Evolutionary conservation across 352 stramenopile species (phyloP).

Genomic region (Pythium sukuiense): DNA sequence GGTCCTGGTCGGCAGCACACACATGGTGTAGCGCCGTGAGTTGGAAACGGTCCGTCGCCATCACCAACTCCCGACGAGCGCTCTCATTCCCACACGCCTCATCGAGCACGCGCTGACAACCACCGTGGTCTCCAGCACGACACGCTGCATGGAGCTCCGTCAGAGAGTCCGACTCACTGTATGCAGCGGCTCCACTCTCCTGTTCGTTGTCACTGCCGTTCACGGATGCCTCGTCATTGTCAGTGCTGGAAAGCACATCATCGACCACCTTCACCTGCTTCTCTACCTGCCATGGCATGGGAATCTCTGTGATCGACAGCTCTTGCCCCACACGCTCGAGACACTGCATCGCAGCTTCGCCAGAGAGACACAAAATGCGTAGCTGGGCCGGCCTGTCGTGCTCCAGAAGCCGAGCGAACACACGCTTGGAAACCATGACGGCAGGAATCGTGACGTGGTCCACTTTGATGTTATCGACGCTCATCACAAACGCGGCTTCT

Average conservation of each 20-base stretch:
- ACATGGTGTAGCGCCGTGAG: constrained; percentile 56
- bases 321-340: constrained; percentile 23
- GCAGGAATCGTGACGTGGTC: constrained; percentile 68
- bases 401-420: constrained; percentile 40
- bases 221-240: not conserved
- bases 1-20: constrained; percentile 26
- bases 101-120: constrained; percentile 40
- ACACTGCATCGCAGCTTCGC: constrained; percentile 39
- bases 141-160: constrained; percentile 33
- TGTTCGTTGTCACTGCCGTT: not conserved
- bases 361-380: constrained; percentile 53
- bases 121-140: constrained; percentile 43
- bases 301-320: constrained; percentile 30
- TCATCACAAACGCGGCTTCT: constrained; percentile 73
- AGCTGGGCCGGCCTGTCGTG: constrained; percentile 24
- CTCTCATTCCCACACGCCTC: constrained; percentile 24
- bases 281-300: constrained; percentile 5
- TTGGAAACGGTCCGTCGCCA: constrained; percentile 28
- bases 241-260: not conserved
- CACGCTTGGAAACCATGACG: constrained; percentile 60
- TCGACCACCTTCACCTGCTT: not conserved
- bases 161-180: not conserved
- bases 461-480: constrained; percentile 59
- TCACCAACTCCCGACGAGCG: constrained; percentile 18
- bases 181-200: not conserved